phyloP scores from a whole-genome alignment of 257 asterid genomes.

The Leonotis leonurus region DNA sequence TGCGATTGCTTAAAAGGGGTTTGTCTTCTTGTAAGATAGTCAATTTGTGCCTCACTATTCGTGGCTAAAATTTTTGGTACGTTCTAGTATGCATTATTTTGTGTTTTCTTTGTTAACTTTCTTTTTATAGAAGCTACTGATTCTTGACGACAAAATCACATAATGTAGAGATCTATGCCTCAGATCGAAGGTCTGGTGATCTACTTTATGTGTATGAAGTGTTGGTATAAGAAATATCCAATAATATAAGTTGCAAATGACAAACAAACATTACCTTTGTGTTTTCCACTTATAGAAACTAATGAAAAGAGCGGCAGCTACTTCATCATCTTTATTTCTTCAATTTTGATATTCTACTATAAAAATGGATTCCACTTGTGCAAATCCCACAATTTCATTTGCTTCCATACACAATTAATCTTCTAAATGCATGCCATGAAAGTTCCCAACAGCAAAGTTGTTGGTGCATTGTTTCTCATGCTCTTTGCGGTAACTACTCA shows the following conservation, averaged over 20 bases:
- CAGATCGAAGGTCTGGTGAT: no score
- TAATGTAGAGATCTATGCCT: background rate
- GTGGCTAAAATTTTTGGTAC: background rate
- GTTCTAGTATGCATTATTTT: background rate
- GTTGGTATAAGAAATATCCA: no score
- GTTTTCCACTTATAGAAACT: background rate
- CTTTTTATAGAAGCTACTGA: background rate
- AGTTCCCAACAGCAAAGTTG: background rate
- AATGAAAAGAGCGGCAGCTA: background rate
- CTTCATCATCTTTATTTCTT: constrained; percentile 1
- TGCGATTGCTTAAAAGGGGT: constrained; percentile 15
- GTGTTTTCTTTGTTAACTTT: background rate
- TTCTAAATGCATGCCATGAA: constrained; percentile 11
- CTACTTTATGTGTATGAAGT: no score
- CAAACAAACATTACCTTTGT: background rate
- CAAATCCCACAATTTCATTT: background rate
- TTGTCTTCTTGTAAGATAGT: background rate
- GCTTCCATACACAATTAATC: background rate
- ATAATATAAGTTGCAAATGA: background rate
- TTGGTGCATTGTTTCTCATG: background rate
- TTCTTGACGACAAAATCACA: background rate
- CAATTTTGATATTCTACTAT: background rate
- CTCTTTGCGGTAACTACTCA: background rate
- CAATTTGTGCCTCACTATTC: background rate
- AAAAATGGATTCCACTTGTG: background rate